Evolutionary conservation across 331 rosid species (phyloP), one percentile per base, ranked within the genome.

Genomic region (Spiraea crenata): DNA sequence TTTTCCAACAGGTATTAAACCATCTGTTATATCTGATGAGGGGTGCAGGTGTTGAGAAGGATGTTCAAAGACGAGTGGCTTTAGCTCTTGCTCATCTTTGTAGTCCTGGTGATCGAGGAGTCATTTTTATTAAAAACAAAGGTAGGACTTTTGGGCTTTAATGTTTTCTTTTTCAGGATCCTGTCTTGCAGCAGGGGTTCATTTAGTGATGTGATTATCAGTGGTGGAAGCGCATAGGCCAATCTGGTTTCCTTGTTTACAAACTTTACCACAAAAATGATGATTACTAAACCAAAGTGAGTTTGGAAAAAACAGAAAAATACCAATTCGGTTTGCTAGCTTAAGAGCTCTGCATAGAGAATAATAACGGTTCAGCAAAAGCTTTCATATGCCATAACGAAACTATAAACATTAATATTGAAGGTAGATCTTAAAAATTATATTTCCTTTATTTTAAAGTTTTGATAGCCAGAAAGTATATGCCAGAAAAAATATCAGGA

Each of bases 51-150:
- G 44, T 48, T 0, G 76, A 80, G 5, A 70, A 17, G n/a, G 37
- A 25, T 9, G 51, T 65, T 64, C 64, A 65, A 65, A 70, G 54
- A 70, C 47, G 65, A 69, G 77, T 80, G 72, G 83, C 80, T 57
- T 50, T 75, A 55, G 59, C 83, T 57, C 79, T 80, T 74, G 80
- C 80, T 42, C 74, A 75, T 80, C 76, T 75, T 65, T 80, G 83
- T 71, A 41, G 57, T 25, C 65, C 73, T 34, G 69, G 48, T 34
- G 70, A 80, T 42, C 47, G 63, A 4, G 70, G 65, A 68, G 46
- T 44, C 48, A 65, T 80, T 35, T 80, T 80, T 46, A 65, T 80
- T 57, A 69, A 75, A 19, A 76, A 75, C 57, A 63, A 57, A 31
- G 83, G 80, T 80, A 70, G 19, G 64, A 17, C 4, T 51, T 56